Conservation (phyloP, 1,284 basidiomycete species). For the Trichosporon asahii region DNA sequence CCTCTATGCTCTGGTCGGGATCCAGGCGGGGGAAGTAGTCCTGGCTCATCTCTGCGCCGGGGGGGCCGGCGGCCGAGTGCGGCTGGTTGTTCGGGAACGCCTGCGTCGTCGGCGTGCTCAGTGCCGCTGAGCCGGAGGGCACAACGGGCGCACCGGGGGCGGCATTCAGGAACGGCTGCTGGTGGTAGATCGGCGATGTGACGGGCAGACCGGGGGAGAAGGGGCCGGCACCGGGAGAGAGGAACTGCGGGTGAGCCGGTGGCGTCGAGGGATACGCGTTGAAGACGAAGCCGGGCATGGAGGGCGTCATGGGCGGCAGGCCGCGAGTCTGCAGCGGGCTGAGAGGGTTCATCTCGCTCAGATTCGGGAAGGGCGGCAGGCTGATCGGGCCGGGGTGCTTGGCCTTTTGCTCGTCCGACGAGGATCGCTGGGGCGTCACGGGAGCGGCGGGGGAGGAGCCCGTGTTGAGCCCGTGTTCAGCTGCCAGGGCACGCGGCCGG, state of each 20-base stretch:
- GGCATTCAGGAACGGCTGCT: constrained; percentile 49
- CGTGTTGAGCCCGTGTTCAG: constrained; percentile 29
- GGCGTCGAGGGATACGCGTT: constrained; percentile 51
- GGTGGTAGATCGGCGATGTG: constrained; percentile 39
- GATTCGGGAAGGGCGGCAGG: constrained; percentile 41
- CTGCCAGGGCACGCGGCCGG: constrained; percentile 28
- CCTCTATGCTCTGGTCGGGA: constrained; percentile 4
- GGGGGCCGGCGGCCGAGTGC: constrained; percentile 27
- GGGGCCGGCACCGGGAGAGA: constrained; percentile 44
- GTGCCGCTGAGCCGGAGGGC: constrained; percentile 37
- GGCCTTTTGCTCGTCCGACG: constrained; percentile 2
- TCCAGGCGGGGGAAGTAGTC: constrained; percentile 40
- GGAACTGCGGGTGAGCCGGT: constrained; percentile 42
- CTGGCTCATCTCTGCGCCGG: constrained; percentile 22
- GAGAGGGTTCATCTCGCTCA: constrained; percentile 37
- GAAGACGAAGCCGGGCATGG: constrained; percentile 53
- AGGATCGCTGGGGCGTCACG: constrained; percentile 3
- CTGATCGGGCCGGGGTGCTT: constrained; percentile 45
- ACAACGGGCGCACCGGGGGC: constrained; percentile 52
- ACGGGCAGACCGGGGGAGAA: constrained; percentile 50
- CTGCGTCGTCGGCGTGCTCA: constrained; percentile 47
- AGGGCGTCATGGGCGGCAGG: constrained; percentile 52
- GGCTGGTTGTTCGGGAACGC: constrained; percentile 37
- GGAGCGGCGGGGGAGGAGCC: neutral
- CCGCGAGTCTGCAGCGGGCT: constrained; percentile 45